Evolutionary conservation across 1,284 basidiomycete genomes (phyloP), one percentile per base, ranked within the genome.

Genomic region (Quambalaria eucalypti): DNA sequence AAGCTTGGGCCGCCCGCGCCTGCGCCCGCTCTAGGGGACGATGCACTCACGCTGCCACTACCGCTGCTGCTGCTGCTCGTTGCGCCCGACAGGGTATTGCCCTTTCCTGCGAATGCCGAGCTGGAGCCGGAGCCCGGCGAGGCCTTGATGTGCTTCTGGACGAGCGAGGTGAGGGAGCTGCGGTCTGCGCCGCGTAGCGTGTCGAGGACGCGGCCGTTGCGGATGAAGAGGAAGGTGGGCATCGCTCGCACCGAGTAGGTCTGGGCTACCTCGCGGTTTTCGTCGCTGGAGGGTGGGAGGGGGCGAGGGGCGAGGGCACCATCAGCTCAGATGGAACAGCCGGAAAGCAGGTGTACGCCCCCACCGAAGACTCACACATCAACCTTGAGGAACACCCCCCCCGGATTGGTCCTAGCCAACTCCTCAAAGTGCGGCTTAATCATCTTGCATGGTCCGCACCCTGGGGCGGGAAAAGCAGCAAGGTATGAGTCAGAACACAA

Each of bases 151-250:
- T 57, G 48, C 48, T 54, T 54, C 44, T 42, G 12, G 39, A 54
- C 49, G 30, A 55, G 36, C 23, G 26, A n/a, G 8, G 29, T 30
- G n/a, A 61, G 54, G 28, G 28, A 23, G n/a, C 10, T 8, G 7
- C 30, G 40, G 50, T 61, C 48, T 16, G 59, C 59, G 4, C 59
- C 59, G n/a, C 52, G 28, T 14, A 61, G 31, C 25, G 42, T 50
- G 9, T 61, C 59, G 26, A 61, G n/a, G 19, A 55, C 50, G 4
- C 14, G n/a, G 21, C 39, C 38, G 46, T 55, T 55, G 42, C 52
- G 54, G 51, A 61, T 40, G 47, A 61, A 61, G 21, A 58, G 4
- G 36, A 61, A 61, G 21, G 59, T 61, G 30, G 59, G 59, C 59
- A 61, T 61, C 30, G 59, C 59, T 16, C 47, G n/a, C 2, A 61